A percentile compares a stretch with the other conserved stretches of the same genome.
Conservation (phyloP, 2,329 filamentous ascomycete species). For the Talaromyces amestolkiae region DNA sequence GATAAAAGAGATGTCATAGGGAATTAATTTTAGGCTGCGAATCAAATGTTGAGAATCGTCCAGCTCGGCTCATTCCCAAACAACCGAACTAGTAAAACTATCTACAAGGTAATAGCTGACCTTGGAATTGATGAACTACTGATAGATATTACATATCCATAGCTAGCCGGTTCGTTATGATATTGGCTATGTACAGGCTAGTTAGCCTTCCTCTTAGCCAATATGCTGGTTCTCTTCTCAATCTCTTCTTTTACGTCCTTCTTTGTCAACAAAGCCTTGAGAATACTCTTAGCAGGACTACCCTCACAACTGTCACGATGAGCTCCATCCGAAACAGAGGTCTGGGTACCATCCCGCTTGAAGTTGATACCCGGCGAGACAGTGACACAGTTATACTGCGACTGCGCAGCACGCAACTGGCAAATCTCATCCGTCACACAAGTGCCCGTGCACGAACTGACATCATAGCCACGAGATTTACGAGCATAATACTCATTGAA, state of each 20-base stretch:
- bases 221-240: neutral
- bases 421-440: constrained; percentile 50
- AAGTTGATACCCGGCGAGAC: constrained; percentile 39
- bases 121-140: neutral
- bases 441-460: constrained; percentile 38
- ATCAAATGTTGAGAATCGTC: neutral
- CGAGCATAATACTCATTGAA: constrained; percentile 50
- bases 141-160: neutral
- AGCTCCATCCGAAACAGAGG: neutral
- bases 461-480: constrained; percentile 47
- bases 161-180: neutral
- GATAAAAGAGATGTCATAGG: neutral
- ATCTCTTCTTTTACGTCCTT: neutral
- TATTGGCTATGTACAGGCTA: neutral
- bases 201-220: neutral
- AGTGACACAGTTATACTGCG: constrained; percentile 53
- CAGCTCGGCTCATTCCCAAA: neutral
- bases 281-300: neutral
- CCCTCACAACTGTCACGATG: constrained; percentile 4
- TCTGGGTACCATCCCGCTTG: constrained; percentile 11
- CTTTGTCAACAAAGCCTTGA: neutral
- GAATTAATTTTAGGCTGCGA: neutral
- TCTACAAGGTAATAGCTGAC: neutral
- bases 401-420: constrained; percentile 49
- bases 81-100: neutral